Evolutionary conservation across 257 asterid genomes (phyloP).

Genomic region (Nicotiana tomentosiformis): DNA sequence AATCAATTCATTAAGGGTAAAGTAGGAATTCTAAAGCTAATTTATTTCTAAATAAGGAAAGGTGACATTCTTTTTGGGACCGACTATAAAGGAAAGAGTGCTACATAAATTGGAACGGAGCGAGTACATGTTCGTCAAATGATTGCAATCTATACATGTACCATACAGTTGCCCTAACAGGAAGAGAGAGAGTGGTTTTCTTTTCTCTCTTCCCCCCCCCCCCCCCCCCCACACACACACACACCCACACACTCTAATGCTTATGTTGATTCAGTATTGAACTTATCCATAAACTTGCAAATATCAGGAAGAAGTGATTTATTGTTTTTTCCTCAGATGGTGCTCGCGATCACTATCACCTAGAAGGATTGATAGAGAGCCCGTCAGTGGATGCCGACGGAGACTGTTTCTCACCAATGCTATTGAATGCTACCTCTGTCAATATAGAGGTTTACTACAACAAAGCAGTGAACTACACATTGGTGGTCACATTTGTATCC

Average conservation of each 20-base stretch:
- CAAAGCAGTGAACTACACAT: slow-evolving; percentile 92
- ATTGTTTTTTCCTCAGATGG: slow-evolving; percentile 50
- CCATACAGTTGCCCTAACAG: not conserved
- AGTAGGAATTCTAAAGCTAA: too few relatives aligned
- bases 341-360: slow-evolving; percentile 64
- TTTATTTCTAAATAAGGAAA: too few relatives aligned
- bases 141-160: not conserved
- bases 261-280: not conserved
- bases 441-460: slow-evolving; percentile 85
- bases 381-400: slow-evolving; percentile 95
- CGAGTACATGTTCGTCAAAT: not conserved
- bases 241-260: not conserved
- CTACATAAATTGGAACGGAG: too few relatives aligned
- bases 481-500: slow-evolving; percentile 99
- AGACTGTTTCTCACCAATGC: slow-evolving; percentile 95
- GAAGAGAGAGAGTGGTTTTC: not conserved
- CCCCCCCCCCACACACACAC: too few relatives aligned
- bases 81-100: too few relatives aligned
- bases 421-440: slow-evolving; percentile 82
- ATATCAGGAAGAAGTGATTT: not conserved
- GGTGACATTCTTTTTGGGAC: too few relatives aligned
- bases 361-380: slow-evolving; percentile 95
- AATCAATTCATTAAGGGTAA: too few relatives aligned
- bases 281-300: slow-evolving; percentile 3
- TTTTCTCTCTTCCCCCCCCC: too few relatives aligned